Evolutionary conservation across 2,329 filamentous ascomycete species (phyloP).

Genomic region (Chaetomiaceae sp.): DNA sequence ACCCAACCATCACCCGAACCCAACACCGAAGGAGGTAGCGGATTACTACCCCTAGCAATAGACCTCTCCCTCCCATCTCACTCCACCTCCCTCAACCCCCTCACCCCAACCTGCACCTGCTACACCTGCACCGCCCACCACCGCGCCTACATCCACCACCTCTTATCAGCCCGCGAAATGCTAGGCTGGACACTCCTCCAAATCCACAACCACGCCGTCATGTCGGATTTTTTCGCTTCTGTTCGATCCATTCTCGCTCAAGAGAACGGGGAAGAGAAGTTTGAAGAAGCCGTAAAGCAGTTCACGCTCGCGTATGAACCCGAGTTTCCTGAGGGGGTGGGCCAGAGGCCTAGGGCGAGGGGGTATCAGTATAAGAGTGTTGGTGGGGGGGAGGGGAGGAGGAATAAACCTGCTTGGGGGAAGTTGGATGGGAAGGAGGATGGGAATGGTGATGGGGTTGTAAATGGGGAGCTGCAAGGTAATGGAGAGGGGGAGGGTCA

Average conservation of each 20-base stretch:
- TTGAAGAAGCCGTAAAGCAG: conserved; percentile 46
- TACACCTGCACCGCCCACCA: conserved; percentile 83
- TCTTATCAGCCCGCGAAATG: conserved; percentile 92
- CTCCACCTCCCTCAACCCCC: conserved; percentile 57
- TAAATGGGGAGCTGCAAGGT: conserved; percentile 36
- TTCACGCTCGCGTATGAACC: conserved; percentile 60
- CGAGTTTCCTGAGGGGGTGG: conserved; percentile 68
- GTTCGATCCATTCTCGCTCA: conserved; percentile 61
- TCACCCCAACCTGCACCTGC: conserved; percentile 65
- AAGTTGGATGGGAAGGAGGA: conserved; percentile 47
- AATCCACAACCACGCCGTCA: conserved; percentile 77
- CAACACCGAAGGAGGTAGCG: conserved; percentile 32
- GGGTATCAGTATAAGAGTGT: conserved; percentile 78
- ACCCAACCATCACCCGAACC: conserved; percentile 25
- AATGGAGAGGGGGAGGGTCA: conserved; percentile 35
- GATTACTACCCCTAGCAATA: conserved; percentile 56
- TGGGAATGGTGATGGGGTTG: conserved; percentile 29
- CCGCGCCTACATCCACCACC: conserved; percentile 79
- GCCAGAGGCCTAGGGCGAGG: conserved; percentile 71
- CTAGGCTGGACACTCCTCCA: conserved; percentile 90
- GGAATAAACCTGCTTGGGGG: conserved; percentile 61
- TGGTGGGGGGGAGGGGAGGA: conserved; percentile 61
- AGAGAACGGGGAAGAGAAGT: conserved; percentile 46
- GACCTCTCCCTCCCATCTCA: conserved; percentile 71
- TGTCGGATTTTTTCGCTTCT: conserved; percentile 68